Percentiles rank a stretch among this genome's conserved stretches.
These are phyloP conservation scores for Globisporangium paroecandrum DNA, from an alignment of 352 stramenopile genomes.

Conservation along the genomic window DNA sequence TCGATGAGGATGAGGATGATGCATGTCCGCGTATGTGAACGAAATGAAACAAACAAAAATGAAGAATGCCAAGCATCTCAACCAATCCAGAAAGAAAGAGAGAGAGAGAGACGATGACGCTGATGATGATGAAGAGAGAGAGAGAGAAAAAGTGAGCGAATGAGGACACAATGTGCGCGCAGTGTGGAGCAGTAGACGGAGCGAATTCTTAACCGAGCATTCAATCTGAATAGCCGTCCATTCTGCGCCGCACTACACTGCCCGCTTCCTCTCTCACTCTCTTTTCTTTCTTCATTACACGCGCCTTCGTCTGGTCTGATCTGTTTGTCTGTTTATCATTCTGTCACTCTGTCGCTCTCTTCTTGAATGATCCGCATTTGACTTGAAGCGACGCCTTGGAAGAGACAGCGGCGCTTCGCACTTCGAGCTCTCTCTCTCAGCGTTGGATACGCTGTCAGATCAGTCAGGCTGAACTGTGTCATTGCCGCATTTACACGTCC, in stretches of 20 bases:
- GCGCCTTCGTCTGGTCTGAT: not conserved
- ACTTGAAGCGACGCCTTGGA: not conserved
- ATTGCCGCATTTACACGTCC: not conserved
- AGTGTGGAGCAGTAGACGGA: not conserved
- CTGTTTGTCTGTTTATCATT: not conserved
- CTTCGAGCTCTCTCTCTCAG: not conserved
- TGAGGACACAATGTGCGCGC: too few relatives aligned
- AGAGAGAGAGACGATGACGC: not conserved
- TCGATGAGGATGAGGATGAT: not conserved
- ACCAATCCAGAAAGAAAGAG: not conserved
- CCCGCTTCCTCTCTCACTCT: not conserved
- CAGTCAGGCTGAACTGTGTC: not conserved
- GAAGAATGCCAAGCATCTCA: slow-evolving; percentile 1
- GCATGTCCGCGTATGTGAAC: slow-evolving; percentile 12
- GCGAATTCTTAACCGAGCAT: not conserved
- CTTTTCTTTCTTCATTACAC: not conserved
- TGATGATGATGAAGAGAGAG: not conserved
- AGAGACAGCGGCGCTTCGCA: not conserved
- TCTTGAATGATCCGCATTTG: not conserved
- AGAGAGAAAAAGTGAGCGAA: not conserved
- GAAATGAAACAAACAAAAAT: slow-evolving; percentile 8
- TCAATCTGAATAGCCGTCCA: not conserved
- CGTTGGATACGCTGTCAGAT: not conserved
- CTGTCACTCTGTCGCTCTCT: not conserved
- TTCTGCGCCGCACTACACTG: not conserved